A percentile compares a stretch with the other conserved stretches of the same genome.
These are phyloP conservation scores for Colletotrichum scovillei DNA, from an alignment of 2,329 filamentous ascomycete genomes.

Conservation along the genomic window DNA sequence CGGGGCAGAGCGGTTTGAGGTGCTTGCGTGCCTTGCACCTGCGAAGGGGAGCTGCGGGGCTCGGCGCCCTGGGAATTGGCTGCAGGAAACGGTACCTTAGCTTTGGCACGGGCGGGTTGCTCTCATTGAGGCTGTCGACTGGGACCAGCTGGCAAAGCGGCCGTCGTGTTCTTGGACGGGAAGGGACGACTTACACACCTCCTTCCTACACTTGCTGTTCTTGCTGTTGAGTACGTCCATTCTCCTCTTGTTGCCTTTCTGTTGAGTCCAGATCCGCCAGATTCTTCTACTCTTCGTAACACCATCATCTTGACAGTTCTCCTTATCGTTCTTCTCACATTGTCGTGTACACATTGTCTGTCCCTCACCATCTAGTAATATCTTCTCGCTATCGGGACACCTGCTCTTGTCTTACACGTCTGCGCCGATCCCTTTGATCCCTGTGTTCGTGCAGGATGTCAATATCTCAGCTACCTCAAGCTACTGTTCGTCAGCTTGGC, in stretches of 20 bases:
- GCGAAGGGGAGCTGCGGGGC: conserved; percentile 19
- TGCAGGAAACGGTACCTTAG: conserved; percentile 1
- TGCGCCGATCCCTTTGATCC: neutral
- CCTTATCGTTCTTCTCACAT: neutral
- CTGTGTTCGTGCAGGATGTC: conserved; percentile 50
- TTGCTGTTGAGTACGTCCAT: neutral
- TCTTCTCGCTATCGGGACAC: neutral
- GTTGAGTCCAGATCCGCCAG: neutral
- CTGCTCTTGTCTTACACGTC: neutral
- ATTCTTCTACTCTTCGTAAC: neutral
- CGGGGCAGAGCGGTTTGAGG: conserved; percentile 27
- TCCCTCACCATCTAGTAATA: neutral
- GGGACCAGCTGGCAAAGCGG: neutral
- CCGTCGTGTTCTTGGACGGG: neutral
- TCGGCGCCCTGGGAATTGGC: conserved; percentile 10
- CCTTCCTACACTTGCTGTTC: neutral
- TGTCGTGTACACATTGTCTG: neutral
- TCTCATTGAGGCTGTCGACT: neutral
- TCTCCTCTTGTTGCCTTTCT: neutral
- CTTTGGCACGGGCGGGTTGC: neutral
- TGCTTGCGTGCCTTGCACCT: conserved; percentile 22
- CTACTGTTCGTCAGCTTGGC: conserved; percentile 66
- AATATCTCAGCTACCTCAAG: conserved; percentile 61
- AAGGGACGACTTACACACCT: conserved; percentile 6
- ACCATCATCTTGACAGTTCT: neutral